Base-by-base conservation (phyloP, 768 basidiomycete species). In the Boletus reticuloceps region DNA sequence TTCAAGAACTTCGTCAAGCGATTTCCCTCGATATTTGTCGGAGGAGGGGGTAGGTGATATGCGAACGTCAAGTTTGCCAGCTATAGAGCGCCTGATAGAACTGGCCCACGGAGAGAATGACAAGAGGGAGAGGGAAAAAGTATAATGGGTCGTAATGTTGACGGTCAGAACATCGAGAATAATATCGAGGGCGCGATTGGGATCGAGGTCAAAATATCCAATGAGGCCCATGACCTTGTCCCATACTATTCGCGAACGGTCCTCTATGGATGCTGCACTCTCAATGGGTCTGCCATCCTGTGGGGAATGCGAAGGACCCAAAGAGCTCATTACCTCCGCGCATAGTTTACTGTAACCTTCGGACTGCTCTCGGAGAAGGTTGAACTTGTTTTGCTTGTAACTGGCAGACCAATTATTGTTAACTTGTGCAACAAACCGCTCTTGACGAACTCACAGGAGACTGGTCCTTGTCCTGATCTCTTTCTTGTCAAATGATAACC, bases 311-410 rank as follows among this genome's bases (percentile, higher is more conserved):
- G 91, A 74, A 22, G 85, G 84, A 2, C 91, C 91, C 47, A 94
- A 73, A 64, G 81, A 82, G 59, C 85, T 85, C 12, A 85, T 84
- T 38, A 99, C 76, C 64, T 98, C 92, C 11, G 88, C 83, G 27
- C 88, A 83, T 32, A 98, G 83, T 71, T 95, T 94, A 69, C 92
- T 92, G 75, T 94, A 99, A 9, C 97, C 97, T 75, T 98, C 96
- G 1, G 94, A 94, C 64, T 97, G 92, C 74, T 99, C 97, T 37
- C 97, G 88, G 16, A 98, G 82, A 38, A 99, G 82, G 68, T 98
- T 99, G 78, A 95, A 96, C 73, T 98, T 99, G 75, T 94, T 94
- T 72, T 99, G 96, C 71, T 94, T 94, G 77, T 94, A 96, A 69
- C 92, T 95, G 66, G 29, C n/a, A 50, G 42, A 49, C 29, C 43